phyloP scores from a whole-genome alignment of 495 filamentous ascomycete genomes.

The Lasiosphaeria miniovina region DNA sequence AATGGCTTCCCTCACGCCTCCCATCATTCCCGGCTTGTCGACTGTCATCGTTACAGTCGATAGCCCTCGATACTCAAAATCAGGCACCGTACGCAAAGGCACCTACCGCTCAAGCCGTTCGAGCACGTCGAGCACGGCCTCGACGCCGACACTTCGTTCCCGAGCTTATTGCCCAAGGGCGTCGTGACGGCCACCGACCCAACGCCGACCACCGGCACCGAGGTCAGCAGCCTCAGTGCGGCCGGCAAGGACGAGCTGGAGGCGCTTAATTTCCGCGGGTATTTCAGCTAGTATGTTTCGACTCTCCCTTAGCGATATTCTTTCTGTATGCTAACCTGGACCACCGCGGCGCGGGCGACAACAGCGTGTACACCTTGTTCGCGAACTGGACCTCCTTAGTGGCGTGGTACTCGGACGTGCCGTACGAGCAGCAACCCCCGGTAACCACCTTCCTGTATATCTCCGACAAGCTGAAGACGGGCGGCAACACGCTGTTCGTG shows the following conservation, averaged over 20 bases:
- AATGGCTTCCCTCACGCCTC: too few relatives aligned
- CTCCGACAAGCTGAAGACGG: conserved; percentile 70
- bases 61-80: too few relatives aligned
- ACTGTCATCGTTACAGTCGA: too few relatives aligned
- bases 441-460: conserved; percentile 81
- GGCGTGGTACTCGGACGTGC: conserved; percentile 80
- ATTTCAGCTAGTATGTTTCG: conserved; percentile 63
- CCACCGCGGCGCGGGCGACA: conserved; percentile 67
- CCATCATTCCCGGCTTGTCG: too few relatives aligned
- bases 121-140: conserved; percentile 70
- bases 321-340: conserved; percentile 76
- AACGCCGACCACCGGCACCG: conserved; percentile 72
- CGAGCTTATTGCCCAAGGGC: conserved; percentile 59
- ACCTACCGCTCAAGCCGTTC: conserved; percentile 64
- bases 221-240: conserved; percentile 61
- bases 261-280: conserved; percentile 66
- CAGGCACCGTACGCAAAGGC: conserved; percentile 62
- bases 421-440: conserved; percentile 80
- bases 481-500: conserved; percentile 76
- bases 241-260: conserved; percentile 76
- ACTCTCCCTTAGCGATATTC: conserved; percentile 28
- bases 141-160: conserved; percentile 64
- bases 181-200: conserved; percentile 54
- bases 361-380: conserved; percentile 56
- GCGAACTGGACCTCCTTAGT: conserved; percentile 63